Conservation (phyloP, 2,329 filamentous ascomycete species). For the Metarhizium guizhouense region DNA sequence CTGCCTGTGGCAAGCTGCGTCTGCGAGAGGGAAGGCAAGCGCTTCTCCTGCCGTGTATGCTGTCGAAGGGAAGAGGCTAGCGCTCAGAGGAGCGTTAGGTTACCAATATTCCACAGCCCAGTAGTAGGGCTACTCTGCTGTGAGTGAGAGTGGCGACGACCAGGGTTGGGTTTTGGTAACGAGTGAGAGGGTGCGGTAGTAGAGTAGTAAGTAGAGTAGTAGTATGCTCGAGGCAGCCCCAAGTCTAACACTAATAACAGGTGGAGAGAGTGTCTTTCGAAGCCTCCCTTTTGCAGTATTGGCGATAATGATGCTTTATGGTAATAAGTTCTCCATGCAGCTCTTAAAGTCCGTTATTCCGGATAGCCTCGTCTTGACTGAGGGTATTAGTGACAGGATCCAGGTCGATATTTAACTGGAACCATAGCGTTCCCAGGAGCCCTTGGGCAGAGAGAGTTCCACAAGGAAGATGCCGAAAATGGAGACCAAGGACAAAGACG, state of each 20-base stretch:
- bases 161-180: conserved; percentile 5
- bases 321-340: neutral
- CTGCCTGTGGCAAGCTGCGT: neutral
- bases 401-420: conserved; percentile 10
- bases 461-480: conserved; percentile 6
- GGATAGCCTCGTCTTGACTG: neutral
- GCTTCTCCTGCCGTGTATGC: neutral
- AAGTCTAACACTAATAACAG: neutral
- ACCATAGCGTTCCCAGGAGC: neutral
- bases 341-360: neutral
- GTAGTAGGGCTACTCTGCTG: conserved; percentile 1
- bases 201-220: neutral
- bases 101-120: neutral
- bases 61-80: neutral
- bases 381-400: conserved; percentile 6
- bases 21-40: neutral
- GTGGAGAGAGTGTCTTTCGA: conserved; percentile 1
- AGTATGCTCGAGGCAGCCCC: neutral
- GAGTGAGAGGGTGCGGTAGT: conserved; percentile 1
- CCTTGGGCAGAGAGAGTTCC: conserved; percentile 6
- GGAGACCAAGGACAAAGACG: conserved; percentile 1
- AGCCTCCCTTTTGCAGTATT: neutral
- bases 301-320: neutral
- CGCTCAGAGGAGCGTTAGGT: conserved; percentile 2
- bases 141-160: conserved; percentile 8